Evolutionary conservation across 2,329 filamentous ascomycete species (phyloP), one percentile per base, ranked within the genome.

Genomic region (Sordariomycetes sp.): DNA sequence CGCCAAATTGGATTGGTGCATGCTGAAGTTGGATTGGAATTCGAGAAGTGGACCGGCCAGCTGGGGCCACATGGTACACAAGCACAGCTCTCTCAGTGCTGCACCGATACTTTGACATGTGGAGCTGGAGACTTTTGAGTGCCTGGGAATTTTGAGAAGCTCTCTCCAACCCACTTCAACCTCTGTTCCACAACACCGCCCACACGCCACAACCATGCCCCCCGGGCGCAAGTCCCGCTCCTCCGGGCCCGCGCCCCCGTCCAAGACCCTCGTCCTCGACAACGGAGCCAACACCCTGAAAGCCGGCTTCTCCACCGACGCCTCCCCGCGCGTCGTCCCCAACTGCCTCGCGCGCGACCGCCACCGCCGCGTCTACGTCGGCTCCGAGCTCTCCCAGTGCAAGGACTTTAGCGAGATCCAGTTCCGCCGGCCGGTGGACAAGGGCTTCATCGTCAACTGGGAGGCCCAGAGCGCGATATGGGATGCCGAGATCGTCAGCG

Each of bases 361-460:
- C 64, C 85, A 90, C 64, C 86, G 83, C 65, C 86, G 88, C 63
- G 82, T 86, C 4, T 96, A 94, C 66, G 81, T 96, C 60, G 92
- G 83, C 16, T 85, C 88, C 0, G 88, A 96, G 64, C 76, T 97
- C 1, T 82, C 86, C 10, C 79, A 83, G 59, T 95, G 93, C 71
- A 86, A 81, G 62, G 93, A 99, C 68, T 96, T 90, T 75, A 90
- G 91, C 63, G 93, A 97, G 70, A 83, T 95, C 22, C 81, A 83
- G 10, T 96, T 97, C 66, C 83, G 93, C 1, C 79, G 93, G 0
- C 94, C 94, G 0, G 89, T 97, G 1, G 94, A 99, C 71, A 95
- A 92, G 71, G 94, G 94, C 8, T 97, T 89, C 68, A 79, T 97
- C 55, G 92, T 97, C 61, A 97, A 93, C 68, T 99, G 94, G 94